Evolutionary conservation across 2,329 filamentous ascomycete genomes (phyloP).

Genomic region (Talaromyces verruculosus): DNA sequence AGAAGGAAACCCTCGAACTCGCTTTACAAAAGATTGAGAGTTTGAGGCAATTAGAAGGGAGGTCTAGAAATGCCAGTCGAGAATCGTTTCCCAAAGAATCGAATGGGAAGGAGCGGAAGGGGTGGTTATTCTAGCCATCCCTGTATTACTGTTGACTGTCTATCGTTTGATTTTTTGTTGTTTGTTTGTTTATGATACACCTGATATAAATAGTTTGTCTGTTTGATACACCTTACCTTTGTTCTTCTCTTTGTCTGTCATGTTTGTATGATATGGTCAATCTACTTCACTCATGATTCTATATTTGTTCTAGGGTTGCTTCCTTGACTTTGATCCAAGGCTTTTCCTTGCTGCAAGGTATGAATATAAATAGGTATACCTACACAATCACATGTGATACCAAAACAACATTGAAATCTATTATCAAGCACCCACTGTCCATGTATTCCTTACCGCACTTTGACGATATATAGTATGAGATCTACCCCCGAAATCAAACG

Average conservation of each 20-base stretch:
- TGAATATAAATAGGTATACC: too few relatives aligned
- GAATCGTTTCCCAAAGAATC: not conserved
- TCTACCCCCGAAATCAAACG: too few relatives aligned
- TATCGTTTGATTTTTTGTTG: not conserved
- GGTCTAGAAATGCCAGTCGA: constrained; percentile 47
- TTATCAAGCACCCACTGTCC: too few relatives aligned
- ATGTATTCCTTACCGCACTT: too few relatives aligned
- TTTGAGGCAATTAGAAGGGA: constrained; percentile 76
- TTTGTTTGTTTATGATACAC: not conserved
- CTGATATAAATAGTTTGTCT: constrained; percentile 6
- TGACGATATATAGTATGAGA: too few relatives aligned
- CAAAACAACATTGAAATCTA: too few relatives aligned
- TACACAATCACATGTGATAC: too few relatives aligned
- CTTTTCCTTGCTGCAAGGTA: too few relatives aligned
- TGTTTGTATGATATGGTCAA: not conserved
- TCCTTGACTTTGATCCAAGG: not conserved
- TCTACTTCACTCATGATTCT: constrained; percentile 2
- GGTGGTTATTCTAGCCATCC: constrained; percentile 16
- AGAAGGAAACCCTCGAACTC: constrained; percentile 89
- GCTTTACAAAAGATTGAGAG: constrained; percentile 96
- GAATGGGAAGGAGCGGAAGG: constrained; percentile 7
- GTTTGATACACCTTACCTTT: not conserved
- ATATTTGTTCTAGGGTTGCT: not conserved
- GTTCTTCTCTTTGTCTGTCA: not conserved
- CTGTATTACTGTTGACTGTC: not conserved